Evolutionary conservation across 257 asterid species (phyloP).

Genomic region (Handroanthus guayacan): DNA sequence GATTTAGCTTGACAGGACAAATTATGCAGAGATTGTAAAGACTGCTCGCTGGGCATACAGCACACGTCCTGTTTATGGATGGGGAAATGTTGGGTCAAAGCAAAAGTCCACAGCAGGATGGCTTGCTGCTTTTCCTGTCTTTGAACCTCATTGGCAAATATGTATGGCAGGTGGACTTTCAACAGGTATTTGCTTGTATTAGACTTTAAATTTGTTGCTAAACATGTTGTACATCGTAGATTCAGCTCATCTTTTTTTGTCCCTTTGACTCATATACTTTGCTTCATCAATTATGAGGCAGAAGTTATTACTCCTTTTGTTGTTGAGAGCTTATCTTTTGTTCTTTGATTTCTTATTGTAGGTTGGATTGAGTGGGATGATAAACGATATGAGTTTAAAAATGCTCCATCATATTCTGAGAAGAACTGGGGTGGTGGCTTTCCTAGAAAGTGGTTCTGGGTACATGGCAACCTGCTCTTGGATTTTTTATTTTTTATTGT

Average conservation of each 20-base stretch:
- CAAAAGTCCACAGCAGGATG: slow-evolving; percentile 98
- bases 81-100: slow-evolving; percentile 88
- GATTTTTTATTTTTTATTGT: slow-evolving; percentile 7
- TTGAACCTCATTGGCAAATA: slow-evolving; percentile 99
- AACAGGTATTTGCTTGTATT: slow-evolving; percentile 60
- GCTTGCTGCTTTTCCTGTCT: slow-evolving; percentile 99
- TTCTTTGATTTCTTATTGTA: slow-evolving; percentile 45
- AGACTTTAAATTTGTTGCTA: slow-evolving; percentile 1
- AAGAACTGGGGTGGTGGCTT: slow-evolving; percentile 98
- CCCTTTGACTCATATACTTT: slow-evolving; percentile 7
- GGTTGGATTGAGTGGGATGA: slow-evolving; percentile 99
- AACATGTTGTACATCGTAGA: not conserved
- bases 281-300: slow-evolving; percentile 12
- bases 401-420: slow-evolving; percentile 97
- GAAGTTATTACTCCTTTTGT: slow-evolving; percentile 17
- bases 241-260: slow-evolving; percentile 6
- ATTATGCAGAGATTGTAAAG: slow-evolving; percentile 75
- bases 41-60: slow-evolving; percentile 95
- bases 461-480: slow-evolving; percentile 35
- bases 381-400: slow-evolving; percentile 76
- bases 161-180: slow-evolving; percentile 99
- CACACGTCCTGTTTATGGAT: slow-evolving; percentile 89
- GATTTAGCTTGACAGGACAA: slow-evolving; percentile 72
- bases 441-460: slow-evolving; percentile 99
- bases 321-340: slow-evolving; percentile 9